Conservation (phyloP, 2,329 filamentous ascomycete genomes). For the Colletotrichum trifolii region DNA sequence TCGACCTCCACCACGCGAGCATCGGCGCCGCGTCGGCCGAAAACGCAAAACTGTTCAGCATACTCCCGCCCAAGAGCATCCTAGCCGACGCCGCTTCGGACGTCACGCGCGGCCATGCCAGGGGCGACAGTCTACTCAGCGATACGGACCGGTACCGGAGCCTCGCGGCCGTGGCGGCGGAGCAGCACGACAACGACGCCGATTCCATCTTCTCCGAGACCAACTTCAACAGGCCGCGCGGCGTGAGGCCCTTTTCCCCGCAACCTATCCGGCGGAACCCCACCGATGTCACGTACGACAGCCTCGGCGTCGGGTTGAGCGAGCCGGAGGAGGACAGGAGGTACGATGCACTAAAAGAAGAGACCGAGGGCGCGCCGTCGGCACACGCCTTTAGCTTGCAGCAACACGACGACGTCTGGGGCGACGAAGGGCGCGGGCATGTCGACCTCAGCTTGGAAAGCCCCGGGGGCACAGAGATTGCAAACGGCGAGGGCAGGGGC, state of each 20-base stretch:
- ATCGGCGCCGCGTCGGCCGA: constrained; percentile 42
- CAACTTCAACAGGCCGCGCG: constrained; percentile 64
- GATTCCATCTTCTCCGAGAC: constrained; percentile 63
- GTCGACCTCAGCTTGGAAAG: too few relatives aligned
- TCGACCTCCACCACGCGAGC: constrained; percentile 39
- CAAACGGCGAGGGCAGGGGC: constrained; percentile 17
- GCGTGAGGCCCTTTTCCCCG: constrained; percentile 70
- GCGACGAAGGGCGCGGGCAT: neutral
- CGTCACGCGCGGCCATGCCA: constrained; percentile 50
- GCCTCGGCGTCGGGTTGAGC: constrained; percentile 42
- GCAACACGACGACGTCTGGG: constrained; percentile 6
- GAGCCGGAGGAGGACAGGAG: constrained; percentile 30
- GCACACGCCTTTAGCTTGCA: neutral
- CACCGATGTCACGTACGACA: constrained; percentile 55
- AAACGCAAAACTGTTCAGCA: constrained; percentile 68
- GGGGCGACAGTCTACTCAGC: constrained; percentile 66
- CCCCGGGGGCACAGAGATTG: neutral
- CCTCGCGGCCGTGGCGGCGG: constrained; percentile 57
- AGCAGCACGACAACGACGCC: constrained; percentile 34
- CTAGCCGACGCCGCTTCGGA: constrained; percentile 63
- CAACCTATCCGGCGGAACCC: constrained; percentile 58
- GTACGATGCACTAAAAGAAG: constrained; percentile 22
- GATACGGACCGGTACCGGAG: constrained; percentile 68
- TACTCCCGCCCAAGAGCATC: constrained; percentile 72
- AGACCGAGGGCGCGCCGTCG: constrained; percentile 4